Evolutionary conservation across 441 rosid genomes (phyloP).

Genomic region (Euphorbia corollata): DNA sequence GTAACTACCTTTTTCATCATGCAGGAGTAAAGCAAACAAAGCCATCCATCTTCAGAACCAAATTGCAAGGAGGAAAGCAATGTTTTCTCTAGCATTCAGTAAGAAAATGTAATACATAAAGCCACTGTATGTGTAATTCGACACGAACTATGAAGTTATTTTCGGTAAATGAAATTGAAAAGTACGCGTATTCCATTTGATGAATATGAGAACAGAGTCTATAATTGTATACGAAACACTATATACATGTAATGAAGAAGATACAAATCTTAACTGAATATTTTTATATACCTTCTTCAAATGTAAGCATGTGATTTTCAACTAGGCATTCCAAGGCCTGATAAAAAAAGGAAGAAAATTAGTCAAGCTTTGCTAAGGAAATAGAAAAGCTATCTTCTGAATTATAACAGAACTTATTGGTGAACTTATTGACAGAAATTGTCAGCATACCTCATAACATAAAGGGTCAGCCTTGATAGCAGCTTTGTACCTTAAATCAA

Average conservation of each 20-base stretch:
- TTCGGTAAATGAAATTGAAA: not conserved
- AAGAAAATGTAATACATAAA: conserved; percentile 13
- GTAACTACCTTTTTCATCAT: conserved; percentile 66
- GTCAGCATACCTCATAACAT: conserved; percentile 81
- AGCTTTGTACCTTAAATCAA: conserved; percentile 72
- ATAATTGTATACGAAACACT: not conserved
- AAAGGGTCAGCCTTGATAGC: conserved; percentile 93
- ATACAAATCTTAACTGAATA: conserved; percentile 3
- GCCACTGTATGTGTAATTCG: conserved; percentile 7
- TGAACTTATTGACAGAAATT: too few relatives aligned
- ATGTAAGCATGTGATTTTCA: conserved; percentile 88
- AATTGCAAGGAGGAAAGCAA: conserved; percentile 75
- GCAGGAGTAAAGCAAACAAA: conserved; percentile 84
- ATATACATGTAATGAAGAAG: not conserved
- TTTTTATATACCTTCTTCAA: conserved; percentile 60
- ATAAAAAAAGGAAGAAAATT: conserved; percentile 17
- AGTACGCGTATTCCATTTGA: not conserved
- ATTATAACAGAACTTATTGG: not conserved
- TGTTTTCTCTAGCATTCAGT: conserved; percentile 48
- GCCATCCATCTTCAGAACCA: conserved; percentile 88
- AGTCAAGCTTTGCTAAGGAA: conserved; percentile 10
- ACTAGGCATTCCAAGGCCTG: conserved; percentile 93
- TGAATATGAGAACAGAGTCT: conserved; percentile 1
- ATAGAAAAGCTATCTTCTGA: too few relatives aligned
- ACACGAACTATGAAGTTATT: not conserved